Base-by-base conservation (phyloP, 495 filamentous ascomycete genomes). In the Cercophora sp. region DNA sequence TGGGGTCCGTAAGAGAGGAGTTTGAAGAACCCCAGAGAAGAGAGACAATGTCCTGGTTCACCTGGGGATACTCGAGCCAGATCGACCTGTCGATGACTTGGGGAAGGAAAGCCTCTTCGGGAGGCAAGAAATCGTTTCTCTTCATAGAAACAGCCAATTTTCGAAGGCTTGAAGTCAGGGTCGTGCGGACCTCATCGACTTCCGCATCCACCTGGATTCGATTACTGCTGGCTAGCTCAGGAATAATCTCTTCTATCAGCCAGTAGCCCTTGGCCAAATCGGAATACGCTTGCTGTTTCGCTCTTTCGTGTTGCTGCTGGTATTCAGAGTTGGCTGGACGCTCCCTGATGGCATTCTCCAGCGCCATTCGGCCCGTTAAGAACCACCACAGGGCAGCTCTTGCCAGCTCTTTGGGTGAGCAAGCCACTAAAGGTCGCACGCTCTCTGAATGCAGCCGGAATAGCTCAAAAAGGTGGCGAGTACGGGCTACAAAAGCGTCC, bases 361-460 rank as follows among this genome's bases (percentile, higher is more conserved):
- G 71, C 5, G 80, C 77, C 39, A 81, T 77, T 57, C 89, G 82
- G 46, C 88, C 91, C 29, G 78, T 82, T 52, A 94, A 61, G 59
- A 95, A 95, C 91, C 91, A 96, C 91, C 91, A 96, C 2, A 86
- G 65, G 15, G 81, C 82, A 37, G 81, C 85, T 52, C 85, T 73
- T 10, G 87, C 73, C 74, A 91, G 83, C 59, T 89, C 80, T 16
- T 79, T 69, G 2, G 80, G 73, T 6, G 76, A 76, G 9, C 78
- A 82, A 47, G 75, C 76, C 48, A 74, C 66, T n/a, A 86, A 41
- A 0, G 86, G 82, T 48, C 79, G 80, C n/a, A 80, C 77, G 35
- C 79, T 76, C 59, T 92, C 86, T 2, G 88, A 84, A 40, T 89
- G 84, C 10, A 86, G 66, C 23, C 76, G 71, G 60, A 94, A 88